Conservation (phyloP, 257 asterid genomes). For the Misopates orontium region DNA sequence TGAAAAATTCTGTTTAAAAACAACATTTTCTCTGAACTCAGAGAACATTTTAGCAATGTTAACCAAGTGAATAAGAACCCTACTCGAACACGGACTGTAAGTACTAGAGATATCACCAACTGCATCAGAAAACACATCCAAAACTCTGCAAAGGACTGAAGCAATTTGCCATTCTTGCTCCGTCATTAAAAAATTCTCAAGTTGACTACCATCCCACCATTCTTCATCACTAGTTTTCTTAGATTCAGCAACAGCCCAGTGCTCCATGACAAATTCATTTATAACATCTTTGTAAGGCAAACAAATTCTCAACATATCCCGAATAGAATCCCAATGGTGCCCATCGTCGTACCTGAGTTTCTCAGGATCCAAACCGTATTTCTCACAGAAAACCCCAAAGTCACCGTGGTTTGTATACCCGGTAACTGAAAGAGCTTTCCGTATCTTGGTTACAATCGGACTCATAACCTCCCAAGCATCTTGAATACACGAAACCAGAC, state of each 20-base stretch:
- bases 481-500: slow-evolving; percentile 9
- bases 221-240: background rate
- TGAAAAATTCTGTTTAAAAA: slow-evolving; percentile 9
- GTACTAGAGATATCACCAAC: slow-evolving; percentile 7
- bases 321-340: slow-evolving; percentile 4
- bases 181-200: background rate
- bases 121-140: slow-evolving; percentile 27
- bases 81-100: slow-evolving; percentile 20
- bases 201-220: too few species aligned
- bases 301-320: background rate
- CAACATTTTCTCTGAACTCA: background rate
- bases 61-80: slow-evolving; percentile 25
- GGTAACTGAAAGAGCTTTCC: background rate
- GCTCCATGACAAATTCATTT: background rate
- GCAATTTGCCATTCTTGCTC: slow-evolving; percentile 24
- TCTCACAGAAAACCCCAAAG: slow-evolving; percentile 5
- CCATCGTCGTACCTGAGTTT: background rate
- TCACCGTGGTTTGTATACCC: background rate
- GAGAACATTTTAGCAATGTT: slow-evolving; percentile 27
- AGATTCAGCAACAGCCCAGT: slow-evolving; percentile 1
- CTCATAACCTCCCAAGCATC: background rate
- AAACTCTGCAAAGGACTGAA: slow-evolving; percentile 11
- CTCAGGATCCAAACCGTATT: slow-evolving; percentile 12
- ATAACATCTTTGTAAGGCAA: slow-evolving; percentile 11
- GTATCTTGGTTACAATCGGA: background rate